Conservation (phyloP, 202 grass and related monocot species). For the Zoysia matrella region DNA sequence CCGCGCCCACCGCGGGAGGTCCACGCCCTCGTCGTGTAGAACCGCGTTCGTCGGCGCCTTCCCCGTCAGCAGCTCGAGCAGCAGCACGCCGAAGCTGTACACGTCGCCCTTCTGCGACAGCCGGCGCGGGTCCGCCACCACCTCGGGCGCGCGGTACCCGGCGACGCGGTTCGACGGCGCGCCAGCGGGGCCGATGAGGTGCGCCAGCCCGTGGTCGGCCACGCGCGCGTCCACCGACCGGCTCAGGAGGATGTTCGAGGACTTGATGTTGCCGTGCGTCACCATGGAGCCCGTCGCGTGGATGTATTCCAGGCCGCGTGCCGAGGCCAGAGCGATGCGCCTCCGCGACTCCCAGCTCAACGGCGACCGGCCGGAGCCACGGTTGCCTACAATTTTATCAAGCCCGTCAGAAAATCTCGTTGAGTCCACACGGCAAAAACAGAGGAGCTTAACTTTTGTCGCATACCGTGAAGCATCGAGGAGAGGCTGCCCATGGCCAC, state of each 20-base stretch:
- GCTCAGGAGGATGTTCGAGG: conserved; percentile 72
- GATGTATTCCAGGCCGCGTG: conserved; percentile 66
- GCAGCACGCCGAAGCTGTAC: conserved; percentile 88
- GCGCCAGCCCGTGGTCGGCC: conserved; percentile 66
- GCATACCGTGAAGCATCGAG: conserved; percentile 62
- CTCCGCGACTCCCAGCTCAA: conserved; percentile 59
- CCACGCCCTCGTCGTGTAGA: conserved; percentile 57
- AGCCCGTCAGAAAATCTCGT: not conserved
- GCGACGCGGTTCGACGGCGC: conserved; percentile 34
- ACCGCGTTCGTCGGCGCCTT: conserved; percentile 49
- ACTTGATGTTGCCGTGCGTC: conserved; percentile 79
- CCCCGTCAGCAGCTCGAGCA: conserved; percentile 82
- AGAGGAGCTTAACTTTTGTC: not conserved
- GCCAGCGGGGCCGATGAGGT: conserved; percentile 45
- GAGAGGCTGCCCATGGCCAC: conserved; percentile 73
- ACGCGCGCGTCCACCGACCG: conserved; percentile 56
- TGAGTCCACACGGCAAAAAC: too few relatives aligned
- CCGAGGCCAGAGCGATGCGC: conserved; percentile 57
- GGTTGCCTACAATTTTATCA: conserved; percentile 43
- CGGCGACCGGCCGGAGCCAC: conserved; percentile 51
- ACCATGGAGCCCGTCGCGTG: conserved; percentile 60
- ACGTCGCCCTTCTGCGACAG: conserved; percentile 83
- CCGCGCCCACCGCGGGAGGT: conserved; percentile 66
- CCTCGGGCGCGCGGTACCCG: conserved; percentile 72
- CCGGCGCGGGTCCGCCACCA: conserved; percentile 46